A percentile compares a stretch with the other conserved stretches of the same genome.
These are phyloP conservation scores for Kalanchoe fedtschenkoi DNA, from an alignment of 164 flowering plant genomes.

Conservation along the genomic window DNA sequence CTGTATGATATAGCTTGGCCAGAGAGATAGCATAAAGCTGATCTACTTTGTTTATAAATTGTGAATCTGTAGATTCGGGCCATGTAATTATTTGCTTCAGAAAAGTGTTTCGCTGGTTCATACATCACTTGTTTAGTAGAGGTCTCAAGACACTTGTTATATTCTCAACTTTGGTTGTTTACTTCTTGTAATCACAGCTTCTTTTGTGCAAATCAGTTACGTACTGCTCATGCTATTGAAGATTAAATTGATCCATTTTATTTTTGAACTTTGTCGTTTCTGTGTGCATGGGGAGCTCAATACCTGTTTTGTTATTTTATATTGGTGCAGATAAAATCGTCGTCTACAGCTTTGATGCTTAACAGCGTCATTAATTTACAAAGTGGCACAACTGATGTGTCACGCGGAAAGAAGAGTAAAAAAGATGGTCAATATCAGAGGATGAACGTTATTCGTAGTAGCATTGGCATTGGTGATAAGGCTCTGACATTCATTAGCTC, in stretches of 20 bases:
- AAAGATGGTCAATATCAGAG: slow-evolving; percentile 16
- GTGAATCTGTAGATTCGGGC: too few species aligned
- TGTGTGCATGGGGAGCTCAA: not conserved
- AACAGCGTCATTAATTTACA: slow-evolving; percentile 23
- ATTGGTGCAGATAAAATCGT: slow-evolving; percentile 42
- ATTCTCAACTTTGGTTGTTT: not conserved
- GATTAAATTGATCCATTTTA: too few species aligned
- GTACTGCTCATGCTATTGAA: too few species aligned
- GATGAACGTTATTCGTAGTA: slow-evolving; percentile 10
- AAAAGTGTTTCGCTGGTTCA: not conserved
- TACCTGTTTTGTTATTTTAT: not conserved
- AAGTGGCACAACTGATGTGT: slow-evolving; percentile 10
- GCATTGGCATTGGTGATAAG: slow-evolving; percentile 20
- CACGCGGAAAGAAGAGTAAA: slow-evolving; percentile 38
- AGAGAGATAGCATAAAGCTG: not conserved
- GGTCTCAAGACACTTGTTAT: not conserved
- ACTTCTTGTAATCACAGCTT: not conserved
- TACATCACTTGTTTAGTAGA: not conserved
- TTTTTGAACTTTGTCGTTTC: too few species aligned
- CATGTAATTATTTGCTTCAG: too few species aligned
- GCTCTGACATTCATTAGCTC: slow-evolving; percentile 41
- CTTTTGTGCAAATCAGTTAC: too few species aligned
- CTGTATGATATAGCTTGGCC: not conserved
- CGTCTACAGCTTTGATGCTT: slow-evolving; percentile 32
- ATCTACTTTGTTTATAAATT: too few species aligned